These are phyloP conservation scores for Bauhinia variegata DNA, from an alignment of 306 rosid genomes.

Conservation along the genomic window DNA sequence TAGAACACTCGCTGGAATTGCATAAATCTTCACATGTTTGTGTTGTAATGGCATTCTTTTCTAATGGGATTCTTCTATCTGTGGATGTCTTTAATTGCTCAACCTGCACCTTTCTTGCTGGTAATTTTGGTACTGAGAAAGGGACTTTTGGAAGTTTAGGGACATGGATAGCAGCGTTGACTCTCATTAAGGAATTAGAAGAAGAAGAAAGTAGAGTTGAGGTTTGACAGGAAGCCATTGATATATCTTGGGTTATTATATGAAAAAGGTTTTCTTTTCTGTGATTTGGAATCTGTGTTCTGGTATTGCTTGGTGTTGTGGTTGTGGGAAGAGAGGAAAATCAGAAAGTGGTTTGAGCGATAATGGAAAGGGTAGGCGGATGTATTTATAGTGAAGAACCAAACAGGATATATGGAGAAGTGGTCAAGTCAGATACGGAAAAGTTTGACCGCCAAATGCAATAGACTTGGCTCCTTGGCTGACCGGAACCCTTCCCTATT, in stretches of 20 bases:
- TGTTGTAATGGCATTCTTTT: background rate
- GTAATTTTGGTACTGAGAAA: constrained; percentile 26
- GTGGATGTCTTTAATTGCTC: background rate
- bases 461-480: constrained; percentile 25
- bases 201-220: constrained; percentile 20
- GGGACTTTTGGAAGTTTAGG: constrained; percentile 37
- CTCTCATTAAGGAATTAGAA: constrained; percentile 26
- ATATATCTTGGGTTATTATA: no score
- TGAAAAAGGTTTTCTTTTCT: no score
- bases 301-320: no score
- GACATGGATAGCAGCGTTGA: constrained; percentile 43
- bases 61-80: constrained; percentile 4
- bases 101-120: background rate
- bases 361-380: background rate
- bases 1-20: background rate
- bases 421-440: constrained; percentile 38
- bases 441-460: constrained; percentile 26
- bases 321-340: no score
- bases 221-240: constrained; percentile 32
- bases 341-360: no score
- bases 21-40: background rate
- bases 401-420: background rate
- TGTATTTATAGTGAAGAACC: no score
- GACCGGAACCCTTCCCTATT: constrained; percentile 10
- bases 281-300: no score